Conservation (phyloP, 129 eudicot genomes). For the Artemisia tridentata region DNA sequence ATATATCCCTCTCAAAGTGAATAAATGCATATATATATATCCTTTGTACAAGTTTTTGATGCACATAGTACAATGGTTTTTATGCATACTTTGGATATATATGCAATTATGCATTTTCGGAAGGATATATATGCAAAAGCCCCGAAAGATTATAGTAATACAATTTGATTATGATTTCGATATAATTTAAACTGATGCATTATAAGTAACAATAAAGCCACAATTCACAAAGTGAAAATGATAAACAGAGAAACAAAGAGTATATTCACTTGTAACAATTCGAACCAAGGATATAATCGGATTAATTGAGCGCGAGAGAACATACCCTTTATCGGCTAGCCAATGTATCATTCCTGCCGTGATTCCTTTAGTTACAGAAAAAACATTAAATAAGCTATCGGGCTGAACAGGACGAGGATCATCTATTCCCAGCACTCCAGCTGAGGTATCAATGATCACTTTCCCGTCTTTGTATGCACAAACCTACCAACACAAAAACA, state of each 20-base stretch:
- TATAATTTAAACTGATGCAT: not conserved
- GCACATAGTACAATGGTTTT: too few relatives aligned
- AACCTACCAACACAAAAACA: slow-evolving; percentile 39
- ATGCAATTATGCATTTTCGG: too few relatives aligned
- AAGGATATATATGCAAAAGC: too few relatives aligned
- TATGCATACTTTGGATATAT: too few relatives aligned
- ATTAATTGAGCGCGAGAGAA: not conserved
- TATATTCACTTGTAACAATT: too few relatives aligned
- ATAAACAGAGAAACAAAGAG: too few relatives aligned
- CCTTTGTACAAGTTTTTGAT: too few relatives aligned
- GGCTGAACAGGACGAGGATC: slow-evolving; percentile 91
- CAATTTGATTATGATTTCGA: not conserved
- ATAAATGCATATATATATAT: too few relatives aligned
- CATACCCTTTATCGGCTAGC: slow-evolving; percentile 78
- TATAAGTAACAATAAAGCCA: not conserved
- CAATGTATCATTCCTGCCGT: slow-evolving; percentile 84
- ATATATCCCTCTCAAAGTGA: too few relatives aligned
- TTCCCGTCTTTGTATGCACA: slow-evolving; percentile 92
- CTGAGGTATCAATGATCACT: slow-evolving; percentile 89
- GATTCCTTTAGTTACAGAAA: slow-evolving; percentile 76
- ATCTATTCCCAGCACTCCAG: slow-evolving; percentile 77
- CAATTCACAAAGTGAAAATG: too few relatives aligned
- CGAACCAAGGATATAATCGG: too few relatives aligned
- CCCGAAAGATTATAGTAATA: not conserved
- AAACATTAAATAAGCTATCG: slow-evolving; percentile 76